Evolutionary conservation across 768 basidiomycete genomes (phyloP), one percentile per base, ranked within the genome.

Genomic region (Hericium coralloides): DNA sequence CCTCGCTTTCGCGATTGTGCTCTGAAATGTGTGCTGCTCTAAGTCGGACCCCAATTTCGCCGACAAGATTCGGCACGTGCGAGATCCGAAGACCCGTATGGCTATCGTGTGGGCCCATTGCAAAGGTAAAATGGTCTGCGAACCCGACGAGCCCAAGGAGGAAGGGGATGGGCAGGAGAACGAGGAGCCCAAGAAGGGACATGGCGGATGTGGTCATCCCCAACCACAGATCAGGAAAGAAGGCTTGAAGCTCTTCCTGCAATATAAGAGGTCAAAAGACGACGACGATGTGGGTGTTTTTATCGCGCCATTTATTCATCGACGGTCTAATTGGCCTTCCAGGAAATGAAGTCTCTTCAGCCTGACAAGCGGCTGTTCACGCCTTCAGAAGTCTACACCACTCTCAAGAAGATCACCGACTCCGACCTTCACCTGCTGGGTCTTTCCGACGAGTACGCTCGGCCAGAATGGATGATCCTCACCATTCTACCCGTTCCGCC

Each of bases 381-480:
- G 0, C 88, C 94, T 2, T 83, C 84, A 4, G 93, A 95, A 65
- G 89, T 90, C n/a, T 90, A 94, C 71, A 88, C 87, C 45, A 85
- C 91, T n/a, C 84, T 98, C 70, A 91, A 92, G 74, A 98, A 98
- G 80, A 93, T 98, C 74, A 82, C 92, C 7, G 85, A 93, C 59
- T 79, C 83, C 12, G 95, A 98, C 68, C 79, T 98, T 15, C 81
- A 85, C 60, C 77, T 94, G 25, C 82, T 98, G 62, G 97, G 97
- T 38, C 83, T 98, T 10, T 95, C 90, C 25, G 91, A 94, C 57
- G 91, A 92, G 68, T 98, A 97, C 68, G 95, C 97, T 7, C 84
- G 95, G 43, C 97, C 97, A 2, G 93, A 98, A 66, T 99, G 97
- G 97, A 98, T 99, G 97, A 97, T 99, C 63, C 75, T 98, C 43